Base-by-base conservation (phyloP, 2,329 filamentous ascomycete genomes). In the Madurella mycetomatis region DNA sequence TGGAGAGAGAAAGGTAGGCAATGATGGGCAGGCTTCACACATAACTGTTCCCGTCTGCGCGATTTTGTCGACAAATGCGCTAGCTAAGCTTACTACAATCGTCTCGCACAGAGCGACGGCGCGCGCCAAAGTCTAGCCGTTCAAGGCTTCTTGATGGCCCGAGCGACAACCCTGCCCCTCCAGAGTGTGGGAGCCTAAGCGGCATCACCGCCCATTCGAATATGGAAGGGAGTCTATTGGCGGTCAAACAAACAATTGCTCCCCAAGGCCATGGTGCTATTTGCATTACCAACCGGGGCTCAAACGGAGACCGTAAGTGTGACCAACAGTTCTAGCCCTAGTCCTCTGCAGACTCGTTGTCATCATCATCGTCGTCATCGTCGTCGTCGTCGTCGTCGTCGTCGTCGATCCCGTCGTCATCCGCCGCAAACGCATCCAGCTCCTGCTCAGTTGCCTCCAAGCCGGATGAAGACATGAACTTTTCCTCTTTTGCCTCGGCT, bases 401-500 rank as follows among this genome's bases (percentile, higher is more conserved):
- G 41, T 54, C 48, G 18, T 55, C 51, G 19, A 25, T 19, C 40
- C 47, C 37, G 18, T 56, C 44, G 34, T 54, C 57, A 15, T 74
- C 73, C 49, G 76, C 72, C 49, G 76, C 72, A 44, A 79, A 65
- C 1, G 76, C 76, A 60, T 79, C 73, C 69, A 83, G 78, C 62
- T 86, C 83, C 52, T 83, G 76, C 60, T 84, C 79, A 4, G 79
- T 85, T 5, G 82, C 83, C 63, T 86, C 83, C 53, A 87, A 69
- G 1, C 84, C 84, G 30, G 83, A 81, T 8, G 83, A 85, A 65
- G 79, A 84, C 82, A 87, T 86, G 56, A 87, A 74, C 63, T 83
- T 85, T 61, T 80, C 82, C 59, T 84, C 80, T 68, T 85, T 87
- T 54, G 85, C 83, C 70, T 86, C 83, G 55, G 83, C 83, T 86